Base-by-base conservation (phyloP, 192 early-diverging fungal genomes). In the Umbelopsis vinacea region DNA sequence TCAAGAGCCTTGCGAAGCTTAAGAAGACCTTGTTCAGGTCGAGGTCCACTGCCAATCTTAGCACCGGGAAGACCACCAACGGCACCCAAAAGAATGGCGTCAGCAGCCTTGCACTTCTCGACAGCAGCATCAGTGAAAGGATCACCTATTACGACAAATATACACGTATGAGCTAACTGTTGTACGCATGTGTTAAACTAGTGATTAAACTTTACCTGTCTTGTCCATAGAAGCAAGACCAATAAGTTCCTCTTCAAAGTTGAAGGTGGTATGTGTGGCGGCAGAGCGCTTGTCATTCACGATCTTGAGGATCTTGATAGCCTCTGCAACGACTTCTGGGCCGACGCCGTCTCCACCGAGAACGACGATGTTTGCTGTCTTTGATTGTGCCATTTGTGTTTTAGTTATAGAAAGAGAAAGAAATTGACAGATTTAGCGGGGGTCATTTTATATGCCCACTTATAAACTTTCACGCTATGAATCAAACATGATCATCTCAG, bases 321-420 rank as follows among this genome's bases (percentile, higher is more conserved):
- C 97, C 78, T 99, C 93, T 21, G 86, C 89, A 63, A 93, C 91
- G 48, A 98, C 93, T 78, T 99, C 97, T 37, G 97, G 97, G 40
- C 97, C 97, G 68, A 97, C 90, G 68, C 97, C 96, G 79, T 99
- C 97, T 69, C 97, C 97, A 71, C 93, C 90, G 60, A 96, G 85
- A 48, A 95, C 87, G 23, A 94, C 90, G 66, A 93, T 81, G 26
- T 63, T 54, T 24, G 74, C 71, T 23, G 66, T 67, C 50, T 72
- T 77, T 35, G 52, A n/a, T 38, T 77, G 29, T 52, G 45, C 67
- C 53, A 68, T 45, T 29, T 70, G 22, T 55, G 23, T 23, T 40
- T 71, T 11, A 66, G n/a, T 24, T 55, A 17, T 52, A 43, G 23
- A 67, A 54, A 76, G 37, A 66, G 21, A 55, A 66, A 67, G 40